Evolutionary conservation across 495 filamentous ascomycete species (phyloP).

Genomic region (Aspergillus hancockii): DNA sequence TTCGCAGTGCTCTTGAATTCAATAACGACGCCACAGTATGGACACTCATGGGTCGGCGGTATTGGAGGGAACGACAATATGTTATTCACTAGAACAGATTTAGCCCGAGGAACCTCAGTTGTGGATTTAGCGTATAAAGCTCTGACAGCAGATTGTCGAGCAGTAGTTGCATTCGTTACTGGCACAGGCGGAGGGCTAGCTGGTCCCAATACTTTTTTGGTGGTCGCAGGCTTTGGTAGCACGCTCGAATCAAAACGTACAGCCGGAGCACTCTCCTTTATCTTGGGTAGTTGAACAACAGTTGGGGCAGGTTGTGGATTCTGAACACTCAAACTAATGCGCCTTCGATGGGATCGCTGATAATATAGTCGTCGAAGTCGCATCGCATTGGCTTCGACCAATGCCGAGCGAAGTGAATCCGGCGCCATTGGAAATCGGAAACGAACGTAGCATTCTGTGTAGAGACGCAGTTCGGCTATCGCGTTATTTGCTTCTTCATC

Average conservation of each 20-base stretch:
- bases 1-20: conserved; percentile 26
- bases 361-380: conserved; percentile 39
- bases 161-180: conserved; percentile 33
- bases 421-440: conserved; percentile 33
- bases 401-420: conserved; percentile 29
- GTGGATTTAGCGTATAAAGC: conserved; percentile 31
- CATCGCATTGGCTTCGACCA: conserved; percentile 35
- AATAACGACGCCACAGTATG: conserved; percentile 35
- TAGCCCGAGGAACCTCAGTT: conserved; percentile 30
- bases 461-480: conserved; percentile 31
- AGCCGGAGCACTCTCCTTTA: conserved; percentile 19
- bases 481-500: conserved; percentile 35
- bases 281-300: conserved; percentile 29
- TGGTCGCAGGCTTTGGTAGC: conserved; percentile 23
- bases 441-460: conserved; percentile 32
- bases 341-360: conserved; percentile 33
- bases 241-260: conserved; percentile 28
- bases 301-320: conserved; percentile 19
- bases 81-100: conserved; percentile 35
- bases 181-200: conserved; percentile 21
- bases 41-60: conserved; percentile 28
- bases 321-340: conserved; percentile 29
- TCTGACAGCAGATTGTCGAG: conserved; percentile 32
- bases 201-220: conserved; percentile 13
- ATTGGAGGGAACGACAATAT: conserved; percentile 34